Base-by-base conservation (phyloP, 805 yeast species). In the Candida taoyuanica region DNA sequence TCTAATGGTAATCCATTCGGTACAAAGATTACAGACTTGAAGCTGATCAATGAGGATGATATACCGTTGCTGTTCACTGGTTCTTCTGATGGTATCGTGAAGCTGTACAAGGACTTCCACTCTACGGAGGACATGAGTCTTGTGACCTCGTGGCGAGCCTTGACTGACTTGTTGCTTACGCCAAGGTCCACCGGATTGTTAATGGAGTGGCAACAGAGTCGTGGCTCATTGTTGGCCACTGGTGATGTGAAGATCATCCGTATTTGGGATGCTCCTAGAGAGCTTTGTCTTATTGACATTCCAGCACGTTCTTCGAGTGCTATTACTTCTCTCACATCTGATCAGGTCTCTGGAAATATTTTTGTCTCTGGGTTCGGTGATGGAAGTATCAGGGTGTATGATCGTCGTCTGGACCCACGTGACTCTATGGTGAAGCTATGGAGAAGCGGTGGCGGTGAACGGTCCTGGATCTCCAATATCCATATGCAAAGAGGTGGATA, bases 401-500 rank as follows among this genome's bases (percentile, higher is more conserved):
- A 93, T 60, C 73, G 96, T 43, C 72, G 98, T 49, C 60, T 86
- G 42, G 94, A 85, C 49, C 73, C 93, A 0, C 66, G 95, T 39
- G 93, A 85, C 49, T 81, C 94, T 0, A 79, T 91, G 85, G 85
- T 87, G 11, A 77, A 79, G 50, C 68, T 80, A 7, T 93, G 97
- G 95, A 73, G 76, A 47, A 68, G 72, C n/a, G n/a, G n/a, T n/a
- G 59, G 57, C 19, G 46, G 48, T 19, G 47, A 68, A 40, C 71
- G 78, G 31, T 58, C 71, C 3, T 72, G 86, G 51, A 77, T 91
- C 30, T 68, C 79, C 32, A 86, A 84, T 49, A 79, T 89, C 8
- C 95, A 86, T 53, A 83, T 93, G 94, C 98, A 93, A 65, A 72
- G 98, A 52, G 98, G 98, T 27, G 98, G 98, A 0, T 77, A 78